These are phyloP conservation scores for Lycium barbarum DNA, from an alignment of 257 asterid genomes.

Conservation along the genomic window DNA sequence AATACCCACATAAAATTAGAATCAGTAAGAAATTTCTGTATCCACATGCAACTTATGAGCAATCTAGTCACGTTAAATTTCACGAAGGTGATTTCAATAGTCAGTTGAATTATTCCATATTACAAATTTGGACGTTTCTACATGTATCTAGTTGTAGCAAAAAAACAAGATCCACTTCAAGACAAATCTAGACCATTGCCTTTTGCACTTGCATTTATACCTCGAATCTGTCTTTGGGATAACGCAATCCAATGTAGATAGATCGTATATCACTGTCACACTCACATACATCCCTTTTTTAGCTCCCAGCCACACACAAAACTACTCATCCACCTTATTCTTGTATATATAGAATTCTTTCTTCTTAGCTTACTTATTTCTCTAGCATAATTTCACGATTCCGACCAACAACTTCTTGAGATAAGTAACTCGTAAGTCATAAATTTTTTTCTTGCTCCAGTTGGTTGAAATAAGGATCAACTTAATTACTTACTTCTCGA, in stretches of 20 bases:
- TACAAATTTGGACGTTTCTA: neutral
- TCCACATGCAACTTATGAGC: neutral
- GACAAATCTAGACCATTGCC: constrained; percentile 27
- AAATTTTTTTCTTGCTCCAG: neutral
- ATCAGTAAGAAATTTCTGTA: neutral
- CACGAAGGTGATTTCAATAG: neutral
- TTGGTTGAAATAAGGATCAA: neutral
- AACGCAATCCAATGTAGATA: constrained; percentile 13
- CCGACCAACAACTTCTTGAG: neutral
- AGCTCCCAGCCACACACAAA: neutral
- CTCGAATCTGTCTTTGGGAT: neutral
- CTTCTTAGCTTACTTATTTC: neutral
- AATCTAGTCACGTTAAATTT: constrained; percentile 13
- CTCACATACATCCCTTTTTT: neutral
- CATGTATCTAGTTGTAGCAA: neutral
- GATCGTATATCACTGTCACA: constrained; percentile 16
- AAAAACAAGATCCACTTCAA: neutral
- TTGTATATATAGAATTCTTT: neutral
- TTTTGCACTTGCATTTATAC: constrained; percentile 12
- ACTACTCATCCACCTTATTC: neutral
- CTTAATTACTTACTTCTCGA: neutral
- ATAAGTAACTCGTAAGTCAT: neutral
- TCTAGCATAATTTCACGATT: neutral
- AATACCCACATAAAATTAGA: neutral
- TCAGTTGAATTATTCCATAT: neutral